These are phyloP conservation scores for Auriscalpium vulgare DNA, from an alignment of 768 basidiomycete genomes.

Conservation along the genomic window DNA sequence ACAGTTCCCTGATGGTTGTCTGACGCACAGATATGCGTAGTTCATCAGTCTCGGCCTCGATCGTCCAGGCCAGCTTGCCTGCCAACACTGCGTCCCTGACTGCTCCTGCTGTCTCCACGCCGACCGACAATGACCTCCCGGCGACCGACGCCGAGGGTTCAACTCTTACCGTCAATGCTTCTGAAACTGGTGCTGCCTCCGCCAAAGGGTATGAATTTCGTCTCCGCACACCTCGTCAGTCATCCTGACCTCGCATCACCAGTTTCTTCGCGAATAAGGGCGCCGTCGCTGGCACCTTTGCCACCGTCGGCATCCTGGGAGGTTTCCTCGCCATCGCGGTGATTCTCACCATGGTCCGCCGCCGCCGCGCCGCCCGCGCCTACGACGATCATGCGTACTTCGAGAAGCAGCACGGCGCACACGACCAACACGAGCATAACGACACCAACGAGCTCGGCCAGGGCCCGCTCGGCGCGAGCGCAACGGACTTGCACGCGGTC, in stretches of 20 bases:
- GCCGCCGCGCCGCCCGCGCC: not conserved
- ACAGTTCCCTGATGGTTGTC: too few species aligned
- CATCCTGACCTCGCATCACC: not conserved
- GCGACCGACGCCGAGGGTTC: not conserved
- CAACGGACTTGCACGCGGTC: not conserved
- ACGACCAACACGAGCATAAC: not conserved
- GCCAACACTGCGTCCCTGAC: not conserved
- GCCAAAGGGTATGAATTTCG: not conserved
- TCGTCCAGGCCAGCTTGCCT: not conserved
- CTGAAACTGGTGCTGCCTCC: not conserved
- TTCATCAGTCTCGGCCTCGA: not conserved
- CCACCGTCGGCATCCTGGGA: conserved; percentile 13
- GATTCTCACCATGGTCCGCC: not conserved
- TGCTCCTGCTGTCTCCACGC: not conserved
- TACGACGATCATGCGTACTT: conserved; percentile 2
- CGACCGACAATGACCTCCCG: not conserved
- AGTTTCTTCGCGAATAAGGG: conserved; percentile 12
- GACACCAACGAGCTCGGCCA: conserved; percentile 2
- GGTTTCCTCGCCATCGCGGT: not conserved
- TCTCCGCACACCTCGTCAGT: conserved; percentile 3
- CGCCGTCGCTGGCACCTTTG: conserved; percentile 18
- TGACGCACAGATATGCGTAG: too few species aligned
- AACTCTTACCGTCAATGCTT: not conserved
- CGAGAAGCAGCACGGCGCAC: conserved; percentile 2
- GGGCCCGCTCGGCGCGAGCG: not conserved